phyloP scores from a whole-genome alignment of 441 rosid species.

The Gossypium gossypioides region DNA sequence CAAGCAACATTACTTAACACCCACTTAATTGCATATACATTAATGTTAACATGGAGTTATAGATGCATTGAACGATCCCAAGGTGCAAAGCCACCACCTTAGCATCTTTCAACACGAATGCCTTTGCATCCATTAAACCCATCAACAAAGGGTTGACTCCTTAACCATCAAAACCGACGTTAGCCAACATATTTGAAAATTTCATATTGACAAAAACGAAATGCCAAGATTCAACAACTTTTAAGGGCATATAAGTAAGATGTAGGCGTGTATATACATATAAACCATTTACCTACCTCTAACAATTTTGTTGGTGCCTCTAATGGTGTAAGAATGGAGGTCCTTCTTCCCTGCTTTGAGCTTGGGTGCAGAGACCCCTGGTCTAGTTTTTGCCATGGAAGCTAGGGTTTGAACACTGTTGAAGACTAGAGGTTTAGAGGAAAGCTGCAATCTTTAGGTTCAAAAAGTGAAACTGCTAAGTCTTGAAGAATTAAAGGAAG shows the following conservation, averaged over 20 bases:
- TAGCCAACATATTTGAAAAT: neutral
- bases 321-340: constrained; percentile 45
- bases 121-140: neutral
- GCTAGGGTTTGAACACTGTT: constrained; percentile 10
- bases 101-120: neutral
- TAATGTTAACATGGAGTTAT: neutral
- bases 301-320: constrained; percentile 52
- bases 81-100: neutral
- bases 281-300: constrained; percentile 35
- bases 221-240: neutral
- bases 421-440: constrained; percentile 9
- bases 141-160: neutral
- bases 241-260: neutral
- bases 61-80: neutral
- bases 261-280: neutral
- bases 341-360: constrained; percentile 42
- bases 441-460: neutral
- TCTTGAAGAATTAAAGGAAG: neutral
- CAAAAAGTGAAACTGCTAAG: neutral
- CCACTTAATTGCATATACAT: neutral
- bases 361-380: constrained; percentile 45
- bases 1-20: neutral
- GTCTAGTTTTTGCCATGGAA: constrained; percentile 53
- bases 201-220: neutral
- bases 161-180: neutral